Conservation (phyloP, 176 grass and related monocot genomes). For the Oryza nivara region DNA sequence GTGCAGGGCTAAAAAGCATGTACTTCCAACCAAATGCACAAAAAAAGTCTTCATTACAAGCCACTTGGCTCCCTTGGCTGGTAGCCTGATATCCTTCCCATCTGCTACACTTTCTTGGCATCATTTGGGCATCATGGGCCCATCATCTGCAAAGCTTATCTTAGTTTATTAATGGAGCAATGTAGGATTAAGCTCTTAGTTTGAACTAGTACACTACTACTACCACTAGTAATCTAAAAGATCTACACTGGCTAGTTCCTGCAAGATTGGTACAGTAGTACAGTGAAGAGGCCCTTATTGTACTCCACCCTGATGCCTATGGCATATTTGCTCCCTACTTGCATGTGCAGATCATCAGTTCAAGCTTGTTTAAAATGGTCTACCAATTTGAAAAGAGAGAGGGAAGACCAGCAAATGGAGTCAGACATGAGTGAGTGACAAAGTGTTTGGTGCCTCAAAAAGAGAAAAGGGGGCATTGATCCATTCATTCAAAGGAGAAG, state of each 20-base stretch:
- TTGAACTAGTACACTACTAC: neutral
- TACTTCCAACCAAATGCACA: slow-evolving; percentile 40
- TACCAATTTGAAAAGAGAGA: slow-evolving; percentile 14
- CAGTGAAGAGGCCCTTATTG: slow-evolving; percentile 14
- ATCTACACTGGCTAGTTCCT: neutral
- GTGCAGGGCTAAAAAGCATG: slow-evolving; percentile 34
- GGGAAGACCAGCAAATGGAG: neutral
- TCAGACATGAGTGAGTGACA: slow-evolving; percentile 21
- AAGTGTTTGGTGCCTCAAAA: slow-evolving; percentile 25
- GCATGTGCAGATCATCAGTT: slow-evolving; percentile 41
- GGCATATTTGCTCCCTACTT: slow-evolving; percentile 43
- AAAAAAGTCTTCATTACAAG: slow-evolving; percentile 27
- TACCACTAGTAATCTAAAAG: neutral
- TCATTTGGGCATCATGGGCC: slow-evolving; percentile 44
- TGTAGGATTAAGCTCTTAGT: neutral
- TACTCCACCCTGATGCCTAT: slow-evolving; percentile 19
- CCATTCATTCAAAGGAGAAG: slow-evolving; percentile 26
- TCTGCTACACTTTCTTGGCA: slow-evolving; percentile 36
- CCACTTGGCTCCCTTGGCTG: slow-evolving; percentile 17
- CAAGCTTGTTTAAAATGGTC: slow-evolving; percentile 43
- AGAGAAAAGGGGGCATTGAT: neutral
- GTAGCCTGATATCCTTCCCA: slow-evolving; percentile 40
- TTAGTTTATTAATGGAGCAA: slow-evolving; percentile 4
- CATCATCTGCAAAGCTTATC: slow-evolving; percentile 16
- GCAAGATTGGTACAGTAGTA: neutral